Evolutionary conservation across 1,284 basidiomycete genomes (phyloP).

Genomic region (Trichosporon coremiiforme): DNA sequence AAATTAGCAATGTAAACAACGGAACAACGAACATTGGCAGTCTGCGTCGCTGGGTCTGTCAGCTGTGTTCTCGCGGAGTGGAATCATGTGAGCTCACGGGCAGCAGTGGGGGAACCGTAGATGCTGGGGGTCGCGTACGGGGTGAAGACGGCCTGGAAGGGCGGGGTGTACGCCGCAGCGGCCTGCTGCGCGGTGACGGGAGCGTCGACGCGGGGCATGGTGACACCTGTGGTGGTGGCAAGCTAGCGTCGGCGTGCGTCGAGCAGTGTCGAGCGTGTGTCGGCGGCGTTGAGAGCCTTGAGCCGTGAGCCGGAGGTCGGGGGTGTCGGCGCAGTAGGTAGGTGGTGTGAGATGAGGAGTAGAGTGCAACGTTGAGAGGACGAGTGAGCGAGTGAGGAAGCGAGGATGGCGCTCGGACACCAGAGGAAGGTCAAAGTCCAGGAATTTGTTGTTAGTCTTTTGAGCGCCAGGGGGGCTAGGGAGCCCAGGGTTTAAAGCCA

Average conservation of each 20-base stretch:
- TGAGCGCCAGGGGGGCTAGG: not conserved
- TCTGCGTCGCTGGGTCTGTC: not conserved
- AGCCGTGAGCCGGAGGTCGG: too few species aligned
- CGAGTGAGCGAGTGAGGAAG: not conserved
- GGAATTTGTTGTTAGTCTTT: not conserved
- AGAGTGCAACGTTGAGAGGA: not conserved
- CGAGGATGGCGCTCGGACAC: not conserved
- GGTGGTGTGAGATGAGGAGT: not conserved
- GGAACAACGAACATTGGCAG: not conserved
- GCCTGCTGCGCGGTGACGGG: slow-evolving; percentile 18
- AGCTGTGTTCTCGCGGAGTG: not conserved
- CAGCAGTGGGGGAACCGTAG: slow-evolving; percentile 9
- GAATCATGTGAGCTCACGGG: not conserved
- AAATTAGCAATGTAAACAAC: not conserved
- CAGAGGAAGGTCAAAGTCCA: not conserved
- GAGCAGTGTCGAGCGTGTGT: not conserved
- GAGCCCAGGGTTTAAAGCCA: too few species aligned
- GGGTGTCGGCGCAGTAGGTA: not conserved
- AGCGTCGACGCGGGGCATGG: slow-evolving; percentile 12
- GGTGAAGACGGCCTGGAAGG: slow-evolving; percentile 19
- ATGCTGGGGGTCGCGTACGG: slow-evolving; percentile 14
- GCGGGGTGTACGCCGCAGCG: slow-evolving; percentile 16
- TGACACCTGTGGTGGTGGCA: not conserved
- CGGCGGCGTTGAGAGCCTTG: not conserved
- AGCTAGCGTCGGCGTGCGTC: not conserved